Base-by-base conservation (phyloP, 1,139 yeast species). In the Arxiozyma heterogenica region DNA sequence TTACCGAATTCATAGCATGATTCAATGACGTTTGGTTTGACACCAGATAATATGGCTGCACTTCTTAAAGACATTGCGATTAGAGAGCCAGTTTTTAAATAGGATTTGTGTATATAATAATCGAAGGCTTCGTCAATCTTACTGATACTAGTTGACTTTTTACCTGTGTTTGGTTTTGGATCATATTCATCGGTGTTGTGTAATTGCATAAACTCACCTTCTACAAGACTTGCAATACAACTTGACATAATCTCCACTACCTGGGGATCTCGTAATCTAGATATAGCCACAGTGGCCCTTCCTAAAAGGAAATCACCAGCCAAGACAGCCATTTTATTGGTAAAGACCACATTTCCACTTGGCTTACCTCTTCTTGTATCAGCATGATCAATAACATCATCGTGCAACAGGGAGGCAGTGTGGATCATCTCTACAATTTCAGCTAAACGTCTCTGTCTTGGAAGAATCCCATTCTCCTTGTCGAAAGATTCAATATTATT, bases 401-500 rank as follows among this genome's bases (percentile, higher is more conserved):
- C 99, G 69, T 93, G 99, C 53, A 93, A 77, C 59, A 93, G 73
- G n/a, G 95, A 86, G 1, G 98, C 98, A 1, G 98, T 93, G 70
- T 93, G 98, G 59, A 93, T 93, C 96, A 93, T 89, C 71, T 93
- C 99, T 15, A 93, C 96, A 63, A 93, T 91, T 72, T 93, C 98
- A 0, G 98, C 98, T 57, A 93, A 76, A 55, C 98, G 79, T 60
- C 98, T 78, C 71, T 93, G 99, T 61, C 93, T 90, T 49, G 98
- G 98, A 57, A 91, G 75, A 52, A 93, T 89, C 0, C 93, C 93
- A 50, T 71, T 80, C 38, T 73, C 71, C 7, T 75, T 66, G 64
- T 83, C 89, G 61, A 78, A 81, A 65, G 90, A 84, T 21, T 46
- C 49, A 7, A 34, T 41, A 46, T 46, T 46, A 34, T 46, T 46